Evolutionary conservation across 768 basidiomycete species (phyloP), one percentile per base, ranked within the genome.

Genomic region (Naganishia onofrii): DNA sequence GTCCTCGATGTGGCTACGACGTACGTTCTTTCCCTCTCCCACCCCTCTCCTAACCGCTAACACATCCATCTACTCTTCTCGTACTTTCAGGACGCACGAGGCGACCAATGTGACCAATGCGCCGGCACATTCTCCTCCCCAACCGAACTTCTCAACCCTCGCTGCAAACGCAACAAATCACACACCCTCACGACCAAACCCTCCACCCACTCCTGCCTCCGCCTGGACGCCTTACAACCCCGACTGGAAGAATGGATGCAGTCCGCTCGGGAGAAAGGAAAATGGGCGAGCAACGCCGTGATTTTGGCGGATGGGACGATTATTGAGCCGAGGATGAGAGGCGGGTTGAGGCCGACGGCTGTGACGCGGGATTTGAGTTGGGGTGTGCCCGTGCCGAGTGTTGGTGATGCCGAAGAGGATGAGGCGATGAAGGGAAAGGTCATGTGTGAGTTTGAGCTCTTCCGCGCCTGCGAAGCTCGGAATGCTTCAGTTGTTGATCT

Each of bases 41-140:
- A 2, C 21, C n/a, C 4, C 58, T 6, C 26, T 54, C 31, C 5
- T 7, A 15, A 15, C 44, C 19, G 12, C 52, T 34, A 52, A 52
- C 15, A 44, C 42, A 4, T 5, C 34, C 34, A 36, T 36, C 34
- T 12, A 36, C 34, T 36, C 34, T 36, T 7, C 23, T 51, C 29
- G n/a, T 53, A 53, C 54, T 31, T 29, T 34, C 58, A 92, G 90
- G 96, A 97, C 76, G 96, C 95, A 38, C 90, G 96, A 42, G 96
- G 96, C 9, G 96, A 99, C 80, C 96, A 99, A 83, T 99, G 96
- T 81, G 96, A 99, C 81, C 84, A 88, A 66, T 99, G 96, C 80
- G 88, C 89, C 54, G 86, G 91, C 67, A 97, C 96, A 1, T 86
- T 96, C 53, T 92, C 97, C 73, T 82, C 81, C 21, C 92, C 96